These are phyloP conservation scores for Ganoderma leucocontextum DNA, from an alignment of 1,284 basidiomycete genomes.

Conservation along the genomic window DNA sequence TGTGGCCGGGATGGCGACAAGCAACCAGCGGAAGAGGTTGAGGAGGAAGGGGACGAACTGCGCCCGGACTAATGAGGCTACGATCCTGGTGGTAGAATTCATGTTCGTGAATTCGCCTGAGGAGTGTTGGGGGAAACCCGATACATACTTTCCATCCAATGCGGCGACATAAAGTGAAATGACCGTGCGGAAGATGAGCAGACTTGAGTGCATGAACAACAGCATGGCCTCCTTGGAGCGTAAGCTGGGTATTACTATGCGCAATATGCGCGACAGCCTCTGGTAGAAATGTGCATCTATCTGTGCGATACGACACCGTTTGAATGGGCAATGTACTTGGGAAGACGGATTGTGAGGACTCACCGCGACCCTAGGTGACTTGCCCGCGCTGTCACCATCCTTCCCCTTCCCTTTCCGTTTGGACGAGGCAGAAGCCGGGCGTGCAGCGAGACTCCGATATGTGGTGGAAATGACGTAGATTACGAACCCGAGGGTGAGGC, in stretches of 20 bases:
- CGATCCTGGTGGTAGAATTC: conserved; percentile 67
- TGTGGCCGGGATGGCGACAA: conserved; percentile 94
- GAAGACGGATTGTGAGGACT: conserved; percentile 38
- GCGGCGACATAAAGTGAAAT: conserved; percentile 96
- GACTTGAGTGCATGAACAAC: conserved; percentile 86
- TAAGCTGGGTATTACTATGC: conserved; percentile 90
- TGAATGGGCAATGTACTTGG: background rate
- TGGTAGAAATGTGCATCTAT: conserved; percentile 93
- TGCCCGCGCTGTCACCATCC: conserved; percentile 48
- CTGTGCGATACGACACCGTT: conserved; percentile 44
- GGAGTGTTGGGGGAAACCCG: conserved; percentile 11
- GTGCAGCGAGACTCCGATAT: conserved; percentile 59
- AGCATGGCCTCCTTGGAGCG: conserved; percentile 89
- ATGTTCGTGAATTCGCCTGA: conserved; percentile 2
- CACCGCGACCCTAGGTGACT: conserved; percentile 71
- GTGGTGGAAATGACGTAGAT: conserved; percentile 68
- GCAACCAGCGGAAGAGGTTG: conserved; percentile 90
- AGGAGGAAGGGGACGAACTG: conserved; percentile 82
- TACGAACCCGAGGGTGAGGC: conserved; percentile 70
- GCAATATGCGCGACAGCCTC: conserved; percentile 79
- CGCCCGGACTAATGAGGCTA: conserved; percentile 93
- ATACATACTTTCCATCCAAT: conserved; percentile 87
- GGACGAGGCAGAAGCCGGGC: conserved; percentile 41
- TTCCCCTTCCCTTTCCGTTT: conserved; percentile 51
- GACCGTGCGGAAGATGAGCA: conserved; percentile 89